Conservation (phyloP, 106 monocot species). For the Gastrodia elata region DNA sequence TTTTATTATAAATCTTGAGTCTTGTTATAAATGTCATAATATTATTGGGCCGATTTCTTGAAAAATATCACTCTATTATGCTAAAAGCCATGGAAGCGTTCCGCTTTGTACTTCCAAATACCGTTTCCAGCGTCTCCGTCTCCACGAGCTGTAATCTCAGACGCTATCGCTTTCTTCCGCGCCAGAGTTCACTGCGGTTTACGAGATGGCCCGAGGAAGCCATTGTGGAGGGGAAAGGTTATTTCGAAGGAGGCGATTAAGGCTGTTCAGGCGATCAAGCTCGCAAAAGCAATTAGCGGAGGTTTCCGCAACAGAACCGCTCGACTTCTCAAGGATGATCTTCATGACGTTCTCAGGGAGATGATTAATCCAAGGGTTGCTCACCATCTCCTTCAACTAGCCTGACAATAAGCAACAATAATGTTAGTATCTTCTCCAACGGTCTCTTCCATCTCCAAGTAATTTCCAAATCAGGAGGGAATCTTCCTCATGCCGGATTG, state of each 20-base stretch:
- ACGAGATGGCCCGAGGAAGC: constrained; percentile 37
- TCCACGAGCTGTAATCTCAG: background rate
- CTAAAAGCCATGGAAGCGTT: constrained; percentile 3
- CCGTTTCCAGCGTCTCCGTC: background rate
- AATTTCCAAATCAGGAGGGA: no score
- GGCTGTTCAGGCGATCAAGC: constrained; percentile 62
- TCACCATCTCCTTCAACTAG: no score
- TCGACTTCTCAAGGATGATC: constrained; percentile 43
- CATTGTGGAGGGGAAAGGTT: constrained; percentile 40
- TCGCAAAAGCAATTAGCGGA: constrained; percentile 30
- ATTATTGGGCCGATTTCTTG: no score
- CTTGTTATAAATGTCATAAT: no score
- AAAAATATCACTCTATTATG: no score
- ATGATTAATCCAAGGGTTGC: no score
- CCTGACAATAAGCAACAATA: no score
- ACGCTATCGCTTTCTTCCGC: background rate
- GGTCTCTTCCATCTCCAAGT: no score
- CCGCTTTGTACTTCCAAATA: background rate
- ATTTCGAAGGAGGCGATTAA: constrained; percentile 71
- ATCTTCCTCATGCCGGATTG: no score
- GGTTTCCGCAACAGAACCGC: constrained; percentile 25
- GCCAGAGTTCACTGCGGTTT: constrained; percentile 41
- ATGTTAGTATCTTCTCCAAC: no score
- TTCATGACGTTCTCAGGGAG: constrained; percentile 44
- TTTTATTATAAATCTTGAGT: no score